Base-by-base conservation (phyloP, 2,329 filamentous ascomycete species). In the Beauveria brongniartii region DNA sequence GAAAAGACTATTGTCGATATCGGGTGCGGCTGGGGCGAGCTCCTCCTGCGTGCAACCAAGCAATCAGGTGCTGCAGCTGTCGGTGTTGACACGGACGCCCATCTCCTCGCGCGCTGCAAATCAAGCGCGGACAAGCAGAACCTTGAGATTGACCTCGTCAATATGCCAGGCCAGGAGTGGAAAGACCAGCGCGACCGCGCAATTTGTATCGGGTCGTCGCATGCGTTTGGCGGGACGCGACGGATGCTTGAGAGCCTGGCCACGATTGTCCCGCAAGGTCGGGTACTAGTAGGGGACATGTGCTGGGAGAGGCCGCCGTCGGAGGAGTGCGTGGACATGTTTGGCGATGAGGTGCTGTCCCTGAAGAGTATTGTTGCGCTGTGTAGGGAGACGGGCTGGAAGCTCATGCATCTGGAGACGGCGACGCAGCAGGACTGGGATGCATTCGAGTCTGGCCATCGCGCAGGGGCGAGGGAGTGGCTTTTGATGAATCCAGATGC, bases 11-110 rank as follows among this genome's bases (percentile, higher is more conserved):
- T 65, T 16, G 59, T 65, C 14, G 64, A 65, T 48, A 57, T 65
- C 16, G 64, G 63, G 2, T 65, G 63, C 48, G 64, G 64, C 34
- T 64, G 64, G 64, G 64, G 64, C n/a, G 64, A 63, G 50, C 58
- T 65, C 5, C 61, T 65, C 20, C 44, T 65, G 20, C 62, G 53
- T 14, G 63, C 62, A 12, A 20, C 57, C 2, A 20, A 41, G 14
- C 18, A 14, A 5, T 46, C 40, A 20, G 44, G 41, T 10, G 28
- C 52, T 6, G 24, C 16, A 16, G 57, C 57, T 22, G 59, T 24
- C 3, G 64, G 64, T 52, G n/a, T 65, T 16, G 64, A 65, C 53
- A 63, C 47, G 12, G 64, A 64, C 28, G 37, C n/a, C 1, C 20
- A 26, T 1, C 47, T 59, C 16, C 37, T 65, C 18, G 52, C 34